Evolutionary conservation across 2,329 filamentous ascomycete species (phyloP), one percentile per base, ranked within the genome.

Genomic region (Nigrospora oryzae): DNA sequence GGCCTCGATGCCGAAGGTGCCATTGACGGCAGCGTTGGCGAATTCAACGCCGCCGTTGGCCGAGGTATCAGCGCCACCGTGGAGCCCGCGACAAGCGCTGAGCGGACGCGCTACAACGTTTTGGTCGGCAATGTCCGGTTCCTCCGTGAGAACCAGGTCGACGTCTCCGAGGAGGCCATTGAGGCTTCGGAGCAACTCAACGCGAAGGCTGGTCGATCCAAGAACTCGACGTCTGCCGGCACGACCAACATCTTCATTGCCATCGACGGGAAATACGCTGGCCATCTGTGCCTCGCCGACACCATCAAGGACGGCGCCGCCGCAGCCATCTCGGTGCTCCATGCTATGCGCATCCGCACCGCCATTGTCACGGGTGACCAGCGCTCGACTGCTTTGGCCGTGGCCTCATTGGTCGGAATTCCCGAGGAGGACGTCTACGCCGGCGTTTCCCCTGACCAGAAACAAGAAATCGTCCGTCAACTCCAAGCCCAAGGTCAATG

Each of bases 321-420:
- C 5, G 88, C 88, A 11, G 79, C 88, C 10, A 83, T 98, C 47
- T 71, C 84, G 10, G 90, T 91, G 4, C 77, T 98, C 36, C 81
- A 86, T 61, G 80, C 78, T 49, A 89, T 97, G 79, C 84, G 86
- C 17, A 84, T 97, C 64, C 84, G 84, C 55, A 88, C 87, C 11
- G 89, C 89, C 40, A 89, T 98, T 53, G 88, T 98, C 11, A 98
- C 93, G 0, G 93, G 93, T 47, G 93, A 98, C 65, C 89, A 95
- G 56, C 79, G 78, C 35, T 80, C 85, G 30, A 91, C 93, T 1
- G 93, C 93, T 0, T 66, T 89, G 1, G 84, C 89, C 13, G 89
- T 97, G 34, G 93, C 91, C 3, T 72, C 78, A 1, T 77, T 84
- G 5, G 87, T 97, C 16, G 89, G 89, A 43, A 95, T 98, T 47